Conservation (phyloP, 2,329 filamentous ascomycete species). For the Thelonectria olida region DNA sequence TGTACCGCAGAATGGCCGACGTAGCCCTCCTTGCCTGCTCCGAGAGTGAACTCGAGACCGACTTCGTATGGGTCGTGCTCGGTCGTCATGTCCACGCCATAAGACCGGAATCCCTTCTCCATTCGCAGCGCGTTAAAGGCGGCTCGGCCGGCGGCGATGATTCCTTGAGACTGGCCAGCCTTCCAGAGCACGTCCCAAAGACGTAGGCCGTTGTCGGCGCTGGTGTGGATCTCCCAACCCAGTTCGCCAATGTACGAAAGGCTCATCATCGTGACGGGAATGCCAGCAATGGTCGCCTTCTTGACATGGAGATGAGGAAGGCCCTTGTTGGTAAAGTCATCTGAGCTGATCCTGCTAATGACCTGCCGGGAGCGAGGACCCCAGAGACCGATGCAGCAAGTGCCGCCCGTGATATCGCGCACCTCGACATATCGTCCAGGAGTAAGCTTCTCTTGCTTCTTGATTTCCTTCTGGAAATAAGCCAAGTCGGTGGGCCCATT, state of each 20-base stretch:
- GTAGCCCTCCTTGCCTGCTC: conserved; percentile 56
- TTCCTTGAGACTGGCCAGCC: conserved; percentile 62
- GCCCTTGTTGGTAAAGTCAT: conserved; percentile 55
- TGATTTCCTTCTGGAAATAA: conserved; percentile 64
- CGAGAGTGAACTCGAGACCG: conserved; percentile 61
- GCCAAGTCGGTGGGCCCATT: conserved; percentile 64
- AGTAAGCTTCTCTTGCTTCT: conserved; percentile 51
- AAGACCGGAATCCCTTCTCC: conserved; percentile 67
- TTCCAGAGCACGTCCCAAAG: conserved; percentile 68
- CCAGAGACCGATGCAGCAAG: conserved; percentile 71
- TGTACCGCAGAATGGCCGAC: conserved; percentile 61
- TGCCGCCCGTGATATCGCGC: conserved; percentile 67
- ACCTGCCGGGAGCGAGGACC: conserved; percentile 65
- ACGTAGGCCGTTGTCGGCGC: conserved; percentile 64
- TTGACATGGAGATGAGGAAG: conserved; percentile 62
- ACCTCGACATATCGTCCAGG: conserved; percentile 59
- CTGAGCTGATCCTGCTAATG: conserved; percentile 53
- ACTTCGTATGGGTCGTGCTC: conserved; percentile 70
- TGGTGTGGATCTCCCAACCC: conserved; percentile 71
- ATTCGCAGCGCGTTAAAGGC: conserved; percentile 68
- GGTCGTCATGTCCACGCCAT: conserved; percentile 66
- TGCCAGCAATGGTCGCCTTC: conserved; percentile 58
- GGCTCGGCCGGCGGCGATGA: conserved; percentile 66
- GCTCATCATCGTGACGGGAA: conserved; percentile 65
- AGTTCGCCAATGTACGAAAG: conserved; percentile 69